Evolutionary conservation across 176 grass and related monocot species (phyloP).

Genomic region (Echinochloa phyllopogon): DNA sequence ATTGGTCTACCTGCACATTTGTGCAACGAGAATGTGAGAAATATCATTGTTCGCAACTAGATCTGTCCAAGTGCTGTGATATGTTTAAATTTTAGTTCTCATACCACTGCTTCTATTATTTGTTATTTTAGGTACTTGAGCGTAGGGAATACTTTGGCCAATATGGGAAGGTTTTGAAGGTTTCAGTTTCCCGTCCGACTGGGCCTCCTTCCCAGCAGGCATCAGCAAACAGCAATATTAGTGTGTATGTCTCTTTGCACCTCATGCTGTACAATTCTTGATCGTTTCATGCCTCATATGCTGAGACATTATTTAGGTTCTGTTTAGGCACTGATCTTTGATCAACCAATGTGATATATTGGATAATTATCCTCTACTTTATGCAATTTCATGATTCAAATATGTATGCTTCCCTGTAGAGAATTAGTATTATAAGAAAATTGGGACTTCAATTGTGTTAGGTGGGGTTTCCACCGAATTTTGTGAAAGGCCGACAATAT

Average conservation of each 20-base stretch:
- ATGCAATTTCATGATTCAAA: background rate
- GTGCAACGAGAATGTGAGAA: constrained; percentile 80
- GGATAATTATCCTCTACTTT: background rate
- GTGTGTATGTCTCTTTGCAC: constrained; percentile 69
- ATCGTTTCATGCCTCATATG: constrained; percentile 1
- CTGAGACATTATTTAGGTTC: background rate
- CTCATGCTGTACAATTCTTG: background rate
- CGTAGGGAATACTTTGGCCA: constrained; percentile 98
- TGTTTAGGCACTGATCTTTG: background rate
- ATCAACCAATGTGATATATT: constrained; percentile 2
- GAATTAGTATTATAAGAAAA: constrained; percentile 14
- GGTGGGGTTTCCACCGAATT: constrained; percentile 27
- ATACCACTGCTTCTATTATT: constrained; percentile 9
- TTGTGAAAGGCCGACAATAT: constrained; percentile 13
- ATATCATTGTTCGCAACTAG: constrained; percentile 20
- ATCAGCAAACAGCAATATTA: constrained; percentile 75
- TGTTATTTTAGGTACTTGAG: constrained; percentile 73
- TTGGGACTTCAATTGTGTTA: background rate
- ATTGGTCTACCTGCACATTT: constrained; percentile 89
- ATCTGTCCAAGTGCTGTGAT: constrained; percentile 1
- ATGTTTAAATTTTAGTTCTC: constrained; percentile 6
- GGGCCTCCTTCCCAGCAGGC: constrained; percentile 77
- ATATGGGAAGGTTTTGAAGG: constrained; percentile 94
- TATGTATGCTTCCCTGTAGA: constrained; percentile 8
- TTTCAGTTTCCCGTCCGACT: constrained; percentile 82